These are phyloP conservation scores for Podospora didyma DNA, from an alignment of 495 filamentous ascomycete genomes.

Conservation along the genomic window DNA sequence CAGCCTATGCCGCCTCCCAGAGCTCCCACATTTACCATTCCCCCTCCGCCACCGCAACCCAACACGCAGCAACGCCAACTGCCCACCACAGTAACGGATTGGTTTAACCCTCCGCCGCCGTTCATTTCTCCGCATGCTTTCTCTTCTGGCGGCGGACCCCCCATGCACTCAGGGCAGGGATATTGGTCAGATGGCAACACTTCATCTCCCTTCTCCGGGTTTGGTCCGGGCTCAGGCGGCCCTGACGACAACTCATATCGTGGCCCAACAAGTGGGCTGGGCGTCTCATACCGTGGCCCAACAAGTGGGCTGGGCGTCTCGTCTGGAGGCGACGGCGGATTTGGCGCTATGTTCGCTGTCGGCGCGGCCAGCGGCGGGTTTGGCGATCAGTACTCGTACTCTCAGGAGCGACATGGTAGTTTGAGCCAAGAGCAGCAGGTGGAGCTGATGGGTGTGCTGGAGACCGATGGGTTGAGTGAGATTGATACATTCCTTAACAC, in stretches of 20 bases:
- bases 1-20: slow-evolving; percentile 15
- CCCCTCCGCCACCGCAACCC: slow-evolving; percentile 24
- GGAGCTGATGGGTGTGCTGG: slow-evolving; percentile 64
- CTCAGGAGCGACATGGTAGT: slow-evolving; percentile 52
- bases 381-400: slow-evolving; percentile 26
- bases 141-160: slow-evolving; percentile 7
- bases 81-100: slow-evolving; percentile 34
- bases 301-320: background rate
- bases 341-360: slow-evolving; percentile 28
- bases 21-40: slow-evolving; percentile 34
- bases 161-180: background rate
- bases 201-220: slow-evolving; percentile 9
- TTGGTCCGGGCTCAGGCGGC: slow-evolving; percentile 5
- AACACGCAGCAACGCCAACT: slow-evolving; percentile 35
- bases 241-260: slow-evolving; percentile 3
- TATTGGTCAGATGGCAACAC: slow-evolving; percentile 15
- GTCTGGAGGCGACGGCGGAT: slow-evolving; percentile 21
- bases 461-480: slow-evolving; percentile 59
- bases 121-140: slow-evolving; percentile 47
- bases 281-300: background rate
- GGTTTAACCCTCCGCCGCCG: slow-evolving; percentile 48
- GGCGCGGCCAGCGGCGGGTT: slow-evolving; percentile 17
- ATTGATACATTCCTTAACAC: slow-evolving; percentile 58
- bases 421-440: slow-evolving; percentile 67
- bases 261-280: background rate